phyloP scores from a whole-genome alignment of 108 stramenopile genomes.

The Nitzschia sp. region DNA sequence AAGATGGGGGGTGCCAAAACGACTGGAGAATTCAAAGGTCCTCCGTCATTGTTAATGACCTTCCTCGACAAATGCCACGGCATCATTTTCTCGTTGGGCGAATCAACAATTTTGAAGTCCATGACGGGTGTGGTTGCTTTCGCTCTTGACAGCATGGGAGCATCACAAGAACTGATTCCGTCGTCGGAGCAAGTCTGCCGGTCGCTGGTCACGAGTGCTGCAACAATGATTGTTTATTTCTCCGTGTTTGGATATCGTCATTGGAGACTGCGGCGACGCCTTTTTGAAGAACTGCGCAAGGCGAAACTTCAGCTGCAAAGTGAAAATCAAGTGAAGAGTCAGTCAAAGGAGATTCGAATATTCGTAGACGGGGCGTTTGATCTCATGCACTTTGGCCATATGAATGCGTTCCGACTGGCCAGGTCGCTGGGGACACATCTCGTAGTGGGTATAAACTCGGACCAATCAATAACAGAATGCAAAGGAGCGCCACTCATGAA shows the following conservation, averaged over 20 bases:
- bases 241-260: slow-evolving; percentile 68
- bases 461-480: slow-evolving; percentile 90
- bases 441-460: slow-evolving; percentile 97
- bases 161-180: neutral
- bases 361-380: slow-evolving; percentile 99
- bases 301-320: slow-evolving; percentile 63
- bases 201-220: slow-evolving; percentile 29
- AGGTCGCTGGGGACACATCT: slow-evolving; percentile 93
- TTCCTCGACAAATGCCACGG: no score
- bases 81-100: neutral
- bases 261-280: slow-evolving; percentile 39
- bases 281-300: slow-evolving; percentile 57
- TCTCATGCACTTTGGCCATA: slow-evolving; percentile 98
- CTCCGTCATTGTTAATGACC: no score
- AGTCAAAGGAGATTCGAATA: slow-evolving; percentile 76
- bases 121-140: neutral
- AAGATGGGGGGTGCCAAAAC: no score
- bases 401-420: slow-evolving; percentile 99
- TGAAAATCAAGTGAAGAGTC: slow-evolving; percentile 61
- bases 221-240: slow-evolving; percentile 60
- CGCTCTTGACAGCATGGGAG: neutral
- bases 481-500: slow-evolving; percentile 97
- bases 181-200: slow-evolving; percentile 3
- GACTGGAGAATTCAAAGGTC: no score
- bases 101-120: neutral